Evolutionary conservation across 2,329 filamentous ascomycete genomes (phyloP).

Genomic region (Penicillium sp.): DNA sequence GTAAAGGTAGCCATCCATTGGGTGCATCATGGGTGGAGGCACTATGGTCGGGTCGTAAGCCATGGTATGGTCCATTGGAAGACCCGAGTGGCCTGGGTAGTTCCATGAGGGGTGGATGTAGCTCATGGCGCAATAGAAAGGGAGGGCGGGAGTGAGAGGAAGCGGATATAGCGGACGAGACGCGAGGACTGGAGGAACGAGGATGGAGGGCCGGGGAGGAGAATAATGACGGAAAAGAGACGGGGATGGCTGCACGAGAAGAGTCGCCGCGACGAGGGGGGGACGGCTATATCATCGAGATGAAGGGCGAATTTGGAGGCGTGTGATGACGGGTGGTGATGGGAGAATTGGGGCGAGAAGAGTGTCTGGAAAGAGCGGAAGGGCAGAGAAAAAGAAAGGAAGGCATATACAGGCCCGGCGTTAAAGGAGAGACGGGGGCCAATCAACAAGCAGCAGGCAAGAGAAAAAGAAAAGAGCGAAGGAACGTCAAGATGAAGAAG

Average conservation of each 20-base stretch:
- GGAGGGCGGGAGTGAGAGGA: slow-evolving; percentile 4
- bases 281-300: slow-evolving; percentile 19
- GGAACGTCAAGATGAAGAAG: slow-evolving; percentile 15
- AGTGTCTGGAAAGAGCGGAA: background rate
- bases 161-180: too few species aligned
- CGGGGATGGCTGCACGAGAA: slow-evolving; percentile 18
- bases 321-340: slow-evolving; percentile 2
- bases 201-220: slow-evolving; percentile 1
- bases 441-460: slow-evolving; percentile 22
- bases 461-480: slow-evolving; percentile 21
- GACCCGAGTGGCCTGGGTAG: slow-evolving; percentile 33
- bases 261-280: slow-evolving; percentile 17
- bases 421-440: slow-evolving; percentile 26
- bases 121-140: slow-evolving; percentile 33
- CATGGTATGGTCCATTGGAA: slow-evolving; percentile 40
- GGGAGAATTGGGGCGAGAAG: slow-evolving; percentile 4
- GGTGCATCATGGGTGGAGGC: slow-evolving; percentile 39
- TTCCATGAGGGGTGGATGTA: slow-evolving; percentile 41
- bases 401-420: slow-evolving; percentile 14
- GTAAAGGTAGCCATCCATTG: slow-evolving; percentile 40
- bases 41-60: slow-evolving; percentile 37
- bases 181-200: too few species aligned
- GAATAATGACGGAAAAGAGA: slow-evolving; percentile 9
- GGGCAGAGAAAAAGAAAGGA: slow-evolving; percentile 23
- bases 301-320: slow-evolving; percentile 4